Evolutionary conservation across 768 basidiomycete species (phyloP).

Genomic region (Naganishia friedmannii): DNA sequence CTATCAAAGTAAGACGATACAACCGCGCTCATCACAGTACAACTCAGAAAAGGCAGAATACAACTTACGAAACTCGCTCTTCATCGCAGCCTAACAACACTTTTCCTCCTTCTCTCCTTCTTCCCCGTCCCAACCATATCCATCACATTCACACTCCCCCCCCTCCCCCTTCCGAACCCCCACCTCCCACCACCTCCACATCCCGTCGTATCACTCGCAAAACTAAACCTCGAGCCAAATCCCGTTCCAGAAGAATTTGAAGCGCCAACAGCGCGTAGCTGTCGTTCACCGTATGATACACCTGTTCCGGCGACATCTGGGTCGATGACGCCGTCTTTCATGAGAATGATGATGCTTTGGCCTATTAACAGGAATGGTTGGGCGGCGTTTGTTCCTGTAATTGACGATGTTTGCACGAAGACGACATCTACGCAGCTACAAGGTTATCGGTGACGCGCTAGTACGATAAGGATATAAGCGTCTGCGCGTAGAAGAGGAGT

Average conservation of each 20-base stretch:
- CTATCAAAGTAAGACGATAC: too few species aligned
- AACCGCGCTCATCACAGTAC: too few species aligned
- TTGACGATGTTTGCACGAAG: constrained; percentile 87
- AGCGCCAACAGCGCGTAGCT: constrained; percentile 68
- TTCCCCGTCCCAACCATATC: constrained; percentile 47
- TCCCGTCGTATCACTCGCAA: constrained; percentile 47
- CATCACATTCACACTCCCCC: constrained; percentile 45
- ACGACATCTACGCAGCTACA: constrained; percentile 91
- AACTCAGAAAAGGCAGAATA: too few species aligned
- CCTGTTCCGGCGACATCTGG: constrained; percentile 93
- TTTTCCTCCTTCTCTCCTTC: too few species aligned
- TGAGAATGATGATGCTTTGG: constrained; percentile 79
- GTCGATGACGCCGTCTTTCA: constrained; percentile 84
- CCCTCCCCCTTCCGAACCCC: constrained; percentile 31
- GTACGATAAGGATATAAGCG: too few species aligned
- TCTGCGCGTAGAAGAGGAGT: too few species aligned
- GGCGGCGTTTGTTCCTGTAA: constrained; percentile 84
- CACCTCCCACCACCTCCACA: constrained; percentile 29
- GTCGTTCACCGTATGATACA: constrained; percentile 92
- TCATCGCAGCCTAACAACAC: constrained; percentile 36
- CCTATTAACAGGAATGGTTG: constrained; percentile 80
- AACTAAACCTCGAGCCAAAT: constrained; percentile 82
- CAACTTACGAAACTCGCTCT: not conserved
- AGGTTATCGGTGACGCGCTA: too few species aligned
- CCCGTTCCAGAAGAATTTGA: constrained; percentile 52